Evolutionary conservation across 768 basidiomycete genomes (phyloP), one percentile per base, ranked within the genome.

Genomic region (Russula griseocarnosa): DNA sequence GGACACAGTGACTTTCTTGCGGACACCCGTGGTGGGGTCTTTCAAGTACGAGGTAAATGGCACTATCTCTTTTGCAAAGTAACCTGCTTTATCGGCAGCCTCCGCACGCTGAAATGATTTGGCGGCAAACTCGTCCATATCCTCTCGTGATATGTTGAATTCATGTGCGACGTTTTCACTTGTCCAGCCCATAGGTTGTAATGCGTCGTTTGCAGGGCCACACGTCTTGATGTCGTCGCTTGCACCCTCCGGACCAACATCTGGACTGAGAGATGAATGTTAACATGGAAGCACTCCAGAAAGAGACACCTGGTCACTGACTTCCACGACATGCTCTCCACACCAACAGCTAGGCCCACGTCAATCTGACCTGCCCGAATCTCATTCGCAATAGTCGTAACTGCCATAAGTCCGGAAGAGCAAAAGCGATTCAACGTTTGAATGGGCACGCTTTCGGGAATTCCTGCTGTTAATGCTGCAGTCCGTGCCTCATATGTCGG

Each of bases 121-220:
- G 2, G 90, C 87, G 2, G 91, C 86, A 70, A 84, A 86, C 40
- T 77, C 78, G 71, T 94, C 91, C 79, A 91, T 90, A 61, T 86
- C 83, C 56, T 88, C 83, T 40, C 91, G 81, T 54, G 86, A 81
- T 62, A 94, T 77, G 62, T 82, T 74, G 73, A 84, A 92, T 49
- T 92, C 88, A 36, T 76, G 74, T 0, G 91, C 91, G 36, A 94
- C 88, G 66, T 92, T 94, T 74, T 94, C 91, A 67, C 86, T 87
- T 7, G 91, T 92, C 92, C 92, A 92, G 8, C 91, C 91, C 92
- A 93, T 94, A 36, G 87, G 88, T 71, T 84, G 76, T 24, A 77
- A 71, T 64, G 86, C 86, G 67, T 89, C 88, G 30, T 73, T 79
- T 3, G 89, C 83, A 5, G 83, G 76, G 13, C 78, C 70, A 70